Evolutionary conservation across 495 filamentous ascomycete genomes (phyloP), one percentile per base, ranked within the genome.

Genomic region (Tuber borchii): DNA sequence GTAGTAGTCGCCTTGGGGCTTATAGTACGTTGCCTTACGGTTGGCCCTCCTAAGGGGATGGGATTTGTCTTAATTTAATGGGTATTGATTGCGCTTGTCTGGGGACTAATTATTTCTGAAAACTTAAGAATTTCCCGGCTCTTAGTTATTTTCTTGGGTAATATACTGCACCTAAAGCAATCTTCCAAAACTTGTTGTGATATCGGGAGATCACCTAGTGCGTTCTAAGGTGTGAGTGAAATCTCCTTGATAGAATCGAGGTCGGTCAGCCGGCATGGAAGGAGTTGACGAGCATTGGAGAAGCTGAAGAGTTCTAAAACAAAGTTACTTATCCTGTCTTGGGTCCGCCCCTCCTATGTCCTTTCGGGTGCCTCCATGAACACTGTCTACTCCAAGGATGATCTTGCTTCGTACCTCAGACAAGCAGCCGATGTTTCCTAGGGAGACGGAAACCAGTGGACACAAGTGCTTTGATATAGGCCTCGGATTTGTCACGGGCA

Each of bases 191-290:
- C 44, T 46, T 46, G 17, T 46, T 46, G 16, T 46, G 17, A 46
- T 16, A 46, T 46, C 44, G 44, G 44, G 1, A 2, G 44, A 19
- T 46, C 44, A 46, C 1, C 44, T 46, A 46, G 17, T 46, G 16
- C 19, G 44, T 46, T 16, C 3, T 1, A 16, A 46, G 19, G 6
- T 22, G 19, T 22, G 46, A 22, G 19, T 22, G 17, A 22, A 22
- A 6, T 83, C 97, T 97, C 87, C 88, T 99, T 51, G 95, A 99
- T 85, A 90, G 91, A 82, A 97, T 99, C 83, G 93, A 90, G 75
- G 95, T 99, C 61, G 95, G 97, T 83, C 95, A 99, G 86, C 95
- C 95, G 20, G 94, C 93, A 42, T 99, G 95, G 95, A 97, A 97
- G 86, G 95, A 99, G 85, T 87, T 97, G 56, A 96, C 93, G 39